These are phyloP conservation scores for Pinus taeda DNA, from an alignment of 75 land plant genomes.

Conservation along the genomic window DNA sequence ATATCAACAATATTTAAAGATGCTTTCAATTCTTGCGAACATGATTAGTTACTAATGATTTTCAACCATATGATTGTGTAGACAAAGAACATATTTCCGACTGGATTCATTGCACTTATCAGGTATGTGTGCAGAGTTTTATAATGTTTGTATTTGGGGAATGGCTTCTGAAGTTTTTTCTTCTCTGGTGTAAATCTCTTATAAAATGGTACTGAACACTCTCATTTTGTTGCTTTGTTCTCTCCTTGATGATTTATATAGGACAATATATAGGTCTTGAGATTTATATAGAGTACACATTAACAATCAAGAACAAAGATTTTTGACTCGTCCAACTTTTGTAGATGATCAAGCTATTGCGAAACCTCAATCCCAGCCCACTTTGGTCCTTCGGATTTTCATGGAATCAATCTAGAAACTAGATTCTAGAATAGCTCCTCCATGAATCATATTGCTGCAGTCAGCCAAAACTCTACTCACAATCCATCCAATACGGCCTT, in stretches of 20 bases:
- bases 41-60: neutral
- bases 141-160: neutral
- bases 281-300: too few relatives aligned
- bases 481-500: too few relatives aligned
- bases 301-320: too few relatives aligned
- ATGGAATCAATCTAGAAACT: too few relatives aligned
- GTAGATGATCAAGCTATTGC: too few relatives aligned
- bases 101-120: neutral
- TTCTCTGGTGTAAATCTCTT: neutral
- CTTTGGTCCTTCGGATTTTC: too few relatives aligned
- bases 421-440: too few relatives aligned
- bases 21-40: neutral
- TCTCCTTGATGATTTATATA: neutral
- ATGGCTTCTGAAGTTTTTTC: neutral
- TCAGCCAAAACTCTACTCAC: too few relatives aligned
- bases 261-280: neutral
- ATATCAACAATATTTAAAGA: neutral
- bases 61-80: neutral
- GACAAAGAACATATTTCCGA: conserved; percentile 1
- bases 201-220: neutral
- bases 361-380: too few relatives aligned
- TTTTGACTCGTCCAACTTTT: too few relatives aligned
- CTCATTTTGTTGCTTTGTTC: neutral
- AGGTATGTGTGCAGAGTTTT: neutral
- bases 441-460: too few relatives aligned